Evolutionary conservation across 192 early-diverging fungal genomes (phyloP).

Genomic region (Globomyces pollinis-pini): DNA sequence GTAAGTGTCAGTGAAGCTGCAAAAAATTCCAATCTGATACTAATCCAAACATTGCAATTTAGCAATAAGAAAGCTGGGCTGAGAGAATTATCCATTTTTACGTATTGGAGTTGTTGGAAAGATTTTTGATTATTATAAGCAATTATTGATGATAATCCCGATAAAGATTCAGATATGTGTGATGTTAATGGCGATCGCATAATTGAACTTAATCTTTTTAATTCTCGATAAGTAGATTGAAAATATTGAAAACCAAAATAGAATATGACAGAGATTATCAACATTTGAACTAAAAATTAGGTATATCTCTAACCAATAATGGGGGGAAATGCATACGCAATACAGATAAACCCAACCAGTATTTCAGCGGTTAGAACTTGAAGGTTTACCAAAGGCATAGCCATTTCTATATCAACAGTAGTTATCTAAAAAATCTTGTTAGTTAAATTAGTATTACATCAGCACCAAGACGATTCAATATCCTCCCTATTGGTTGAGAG

Average conservation of each 20-base stretch:
- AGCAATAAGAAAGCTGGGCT: background rate
- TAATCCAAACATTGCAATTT: constrained; percentile 14
- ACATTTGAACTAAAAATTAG: constrained; percentile 15
- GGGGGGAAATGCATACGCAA: background rate
- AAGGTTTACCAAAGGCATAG: background rate
- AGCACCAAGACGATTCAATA: constrained; percentile 55
- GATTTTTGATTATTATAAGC: constrained; percentile 11
- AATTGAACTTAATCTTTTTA: constrained; percentile 24
- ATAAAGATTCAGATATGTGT: constrained; percentile 32
- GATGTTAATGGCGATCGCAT: constrained; percentile 21
- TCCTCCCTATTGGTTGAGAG: constrained; percentile 53
- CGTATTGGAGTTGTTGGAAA: background rate
- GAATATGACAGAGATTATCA: constrained; percentile 4
- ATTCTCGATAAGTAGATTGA: constrained; percentile 22
- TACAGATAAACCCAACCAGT: background rate
- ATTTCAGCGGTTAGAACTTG: background rate
- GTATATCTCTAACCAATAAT: background rate
- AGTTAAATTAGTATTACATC: too few species aligned
- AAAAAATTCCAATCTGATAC: constrained; percentile 13
- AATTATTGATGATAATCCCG: constrained; percentile 24
- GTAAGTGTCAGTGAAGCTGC: background rate
- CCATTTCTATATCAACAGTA: constrained; percentile 12
- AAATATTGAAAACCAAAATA: constrained; percentile 22
- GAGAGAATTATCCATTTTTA: background rate
- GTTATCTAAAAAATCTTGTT: constrained; percentile 38